phyloP scores from a whole-genome alignment of 2,329 filamentous ascomycete species.

The Diaporthe citri region DNA sequence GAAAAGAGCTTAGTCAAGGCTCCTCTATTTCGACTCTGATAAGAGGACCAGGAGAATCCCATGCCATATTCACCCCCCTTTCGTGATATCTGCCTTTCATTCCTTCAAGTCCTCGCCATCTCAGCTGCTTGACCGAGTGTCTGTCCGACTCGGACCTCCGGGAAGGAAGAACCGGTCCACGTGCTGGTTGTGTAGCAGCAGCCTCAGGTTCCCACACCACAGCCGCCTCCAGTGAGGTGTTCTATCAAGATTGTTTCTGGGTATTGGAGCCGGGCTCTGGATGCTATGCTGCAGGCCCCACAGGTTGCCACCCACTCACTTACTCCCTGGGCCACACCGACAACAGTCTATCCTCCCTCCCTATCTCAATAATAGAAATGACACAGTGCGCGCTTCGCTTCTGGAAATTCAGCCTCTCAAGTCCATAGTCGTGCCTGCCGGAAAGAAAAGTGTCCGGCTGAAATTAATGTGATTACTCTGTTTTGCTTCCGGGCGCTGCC shows the following conservation, averaged over 20 bases:
- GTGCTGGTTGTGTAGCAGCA: background rate
- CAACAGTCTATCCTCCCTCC: background rate
- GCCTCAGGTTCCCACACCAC: background rate
- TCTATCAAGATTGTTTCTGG: background rate
- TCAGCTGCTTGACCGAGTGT: too few relatives aligned
- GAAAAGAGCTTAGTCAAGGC: background rate
- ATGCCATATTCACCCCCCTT: background rate
- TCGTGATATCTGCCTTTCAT: background rate
- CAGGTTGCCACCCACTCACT: background rate
- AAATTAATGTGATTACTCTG: background rate
- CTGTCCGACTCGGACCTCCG: too few relatives aligned
- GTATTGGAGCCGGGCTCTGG: background rate
- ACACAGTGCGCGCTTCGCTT: constrained; percentile 12
- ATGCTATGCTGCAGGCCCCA: background rate
- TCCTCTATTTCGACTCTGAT: background rate
- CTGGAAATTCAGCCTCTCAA: background rate
- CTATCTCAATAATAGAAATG: background rate
- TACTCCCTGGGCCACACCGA: background rate
- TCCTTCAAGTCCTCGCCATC: background rate
- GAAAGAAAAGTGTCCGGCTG: background rate
- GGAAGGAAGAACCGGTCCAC: background rate
- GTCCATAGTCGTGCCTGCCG: background rate
- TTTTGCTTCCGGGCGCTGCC: background rate
- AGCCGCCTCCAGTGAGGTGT: background rate
- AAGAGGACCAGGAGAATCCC: too few relatives aligned